Evolutionary conservation across 148 eudicot species (phyloP), one percentile per base, ranked within the genome.

Genomic region (Spergularia marina): DNA sequence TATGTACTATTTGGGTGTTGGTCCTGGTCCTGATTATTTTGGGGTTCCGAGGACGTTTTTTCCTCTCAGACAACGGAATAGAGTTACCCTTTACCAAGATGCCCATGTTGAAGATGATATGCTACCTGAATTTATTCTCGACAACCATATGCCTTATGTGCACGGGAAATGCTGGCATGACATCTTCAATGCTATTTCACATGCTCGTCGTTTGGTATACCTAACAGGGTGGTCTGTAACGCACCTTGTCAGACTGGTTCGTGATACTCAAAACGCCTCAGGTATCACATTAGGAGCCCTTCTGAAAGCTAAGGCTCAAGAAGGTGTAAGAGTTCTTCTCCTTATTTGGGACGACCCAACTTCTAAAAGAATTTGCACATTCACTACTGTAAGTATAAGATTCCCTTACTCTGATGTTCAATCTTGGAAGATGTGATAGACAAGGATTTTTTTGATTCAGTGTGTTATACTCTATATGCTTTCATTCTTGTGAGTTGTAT

Each of bases 331-430:
- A 74, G 92, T 94, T 21, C 79, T 94, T 79, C 89, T 94, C 47
- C 92, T 94, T 67, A 76, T 94, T 47, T 91, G 98, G 98, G 96
- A 90, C 82, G 97, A 94, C 77, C 98, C 93, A 73, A 90, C 92
- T 80, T 94, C 98, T 65, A 79, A 75, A 62, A 89, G 83, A 67
- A 70, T 94, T 80, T 66, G 89, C 54, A 85, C 87, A 14, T 83
- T 69, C 67, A 79, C 82, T 59, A 83, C 85, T 53, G 97, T 94
- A 83, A 90, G 91, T 53, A 51, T 23, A 65, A 16, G 36, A 14
- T 56, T 59, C 7, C 7, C 54, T 55, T 30, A 20, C 20, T 64
- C 69, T 36, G 54, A 40, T 36, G 47, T 61, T 71, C 62, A 36
- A 36, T 74, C 8, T 62, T 54, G 1, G 5, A n/a, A 53, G 23